Percentiles rank a stretch among this genome's conserved stretches.
phyloP scores from a whole-genome alignment of 352 stramenopile species.

The Pseudoperonospora humuli region DNA sequence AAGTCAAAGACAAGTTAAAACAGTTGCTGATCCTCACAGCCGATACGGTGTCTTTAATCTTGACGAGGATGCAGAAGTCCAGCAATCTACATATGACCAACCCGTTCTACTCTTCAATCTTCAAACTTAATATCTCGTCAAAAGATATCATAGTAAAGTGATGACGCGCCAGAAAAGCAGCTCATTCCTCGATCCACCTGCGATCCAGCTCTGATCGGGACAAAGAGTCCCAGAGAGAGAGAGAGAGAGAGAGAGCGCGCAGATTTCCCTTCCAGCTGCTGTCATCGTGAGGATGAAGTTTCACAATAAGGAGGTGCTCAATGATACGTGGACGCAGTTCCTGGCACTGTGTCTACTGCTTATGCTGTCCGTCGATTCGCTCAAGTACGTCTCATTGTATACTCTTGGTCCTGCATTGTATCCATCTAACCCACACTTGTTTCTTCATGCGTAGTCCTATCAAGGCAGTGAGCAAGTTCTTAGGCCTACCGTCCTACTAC shows the following conservation, averaged over 20 bases:
- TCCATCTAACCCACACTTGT: background rate
- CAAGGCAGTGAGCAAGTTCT: constrained; percentile 70
- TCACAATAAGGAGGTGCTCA: constrained; percentile 66
- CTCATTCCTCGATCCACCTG: constrained; percentile 20
- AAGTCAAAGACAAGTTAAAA: no score
- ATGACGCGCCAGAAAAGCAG: constrained; percentile 10
- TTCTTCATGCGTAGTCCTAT: constrained; percentile 38
- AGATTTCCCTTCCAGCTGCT: background rate
- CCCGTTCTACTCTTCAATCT: no score
- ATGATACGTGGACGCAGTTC: constrained; percentile 81
- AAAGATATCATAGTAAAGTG: no score
- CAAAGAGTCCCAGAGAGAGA: background rate
- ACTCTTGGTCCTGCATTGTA: background rate
- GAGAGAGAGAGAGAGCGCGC: no score
- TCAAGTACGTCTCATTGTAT: constrained; percentile 59
- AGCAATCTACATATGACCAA: no score
- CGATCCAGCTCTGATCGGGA: background rate
- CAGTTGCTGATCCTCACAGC: no score
- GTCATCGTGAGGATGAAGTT: constrained; percentile 44
- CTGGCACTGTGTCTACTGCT: constrained; percentile 63
- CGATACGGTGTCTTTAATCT: no score
- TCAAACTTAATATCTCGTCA: no score
- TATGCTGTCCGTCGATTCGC: constrained; percentile 74
- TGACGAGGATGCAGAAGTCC: no score
- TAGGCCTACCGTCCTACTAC: constrained; percentile 62